phyloP scores from a whole-genome alignment of 2,329 filamentous ascomycete species.

The Fusarium graminum region DNA sequence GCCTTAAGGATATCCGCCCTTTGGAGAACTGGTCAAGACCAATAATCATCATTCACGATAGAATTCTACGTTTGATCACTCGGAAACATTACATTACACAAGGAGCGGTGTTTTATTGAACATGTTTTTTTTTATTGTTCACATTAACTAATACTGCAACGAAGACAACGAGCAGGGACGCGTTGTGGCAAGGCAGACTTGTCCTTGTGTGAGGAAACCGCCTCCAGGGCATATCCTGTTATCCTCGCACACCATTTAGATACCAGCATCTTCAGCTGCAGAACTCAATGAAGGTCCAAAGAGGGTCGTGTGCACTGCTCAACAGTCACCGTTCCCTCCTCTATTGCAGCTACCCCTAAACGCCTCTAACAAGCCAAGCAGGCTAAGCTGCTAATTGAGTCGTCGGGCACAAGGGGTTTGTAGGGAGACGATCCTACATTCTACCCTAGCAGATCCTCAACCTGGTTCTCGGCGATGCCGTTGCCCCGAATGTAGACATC shows the following conservation, averaged over 20 bases:
- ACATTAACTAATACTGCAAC: conserved; percentile 60
- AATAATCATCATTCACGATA: too few species aligned
- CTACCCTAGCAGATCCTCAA: conserved; percentile 39
- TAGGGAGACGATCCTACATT: conserved; percentile 50
- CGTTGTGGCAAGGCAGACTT: conserved; percentile 54
- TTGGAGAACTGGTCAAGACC: too few species aligned
- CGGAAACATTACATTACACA: conserved; percentile 2
- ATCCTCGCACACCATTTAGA: conserved; percentile 46
- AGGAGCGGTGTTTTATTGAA: conserved; percentile 34
- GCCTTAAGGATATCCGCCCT: too few species aligned
- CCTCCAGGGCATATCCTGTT: conserved; percentile 51
- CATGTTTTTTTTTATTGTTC: conserved; percentile 50
- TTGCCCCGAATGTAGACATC: conserved; percentile 30
- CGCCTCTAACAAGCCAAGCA: conserved; percentile 23
- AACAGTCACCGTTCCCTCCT: conserved; percentile 41
- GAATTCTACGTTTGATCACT: neutral
- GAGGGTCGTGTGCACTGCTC: conserved; percentile 38
- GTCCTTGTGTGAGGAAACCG: conserved; percentile 51
- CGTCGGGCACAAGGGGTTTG: conserved; percentile 34
- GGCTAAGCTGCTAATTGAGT: conserved; percentile 37
- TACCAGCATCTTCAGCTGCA: conserved; percentile 54
- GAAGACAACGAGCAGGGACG: conserved; percentile 57
- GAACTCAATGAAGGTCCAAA: conserved; percentile 36
- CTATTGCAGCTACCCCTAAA: conserved; percentile 34
- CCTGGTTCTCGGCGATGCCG: conserved; percentile 20